These are phyloP conservation scores for Paramarasmius palmivorus DNA, from an alignment of 1,284 basidiomycete species.

Conservation along the genomic window DNA sequence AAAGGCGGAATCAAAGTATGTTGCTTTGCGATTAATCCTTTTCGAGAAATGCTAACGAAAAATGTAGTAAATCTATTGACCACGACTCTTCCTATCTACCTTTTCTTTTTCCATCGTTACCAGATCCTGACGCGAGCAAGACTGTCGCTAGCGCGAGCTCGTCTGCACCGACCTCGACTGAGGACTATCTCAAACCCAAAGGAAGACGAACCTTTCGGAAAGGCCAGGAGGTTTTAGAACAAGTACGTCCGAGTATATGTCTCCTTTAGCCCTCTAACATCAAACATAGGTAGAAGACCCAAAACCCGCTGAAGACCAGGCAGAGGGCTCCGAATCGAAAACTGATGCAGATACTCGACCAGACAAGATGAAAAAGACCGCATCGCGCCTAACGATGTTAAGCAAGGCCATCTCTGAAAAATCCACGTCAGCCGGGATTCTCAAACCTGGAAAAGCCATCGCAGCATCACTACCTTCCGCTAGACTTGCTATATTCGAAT, in stretches of 20 bases:
- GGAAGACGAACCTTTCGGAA: slow-evolving; percentile 45
- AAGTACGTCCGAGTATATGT: slow-evolving; percentile 21
- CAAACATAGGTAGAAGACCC: neutral
- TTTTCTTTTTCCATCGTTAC: slow-evolving; percentile 55
- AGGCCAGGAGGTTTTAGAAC: slow-evolving; percentile 41
- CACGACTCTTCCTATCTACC: slow-evolving; percentile 74
- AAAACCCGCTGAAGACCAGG: neutral
- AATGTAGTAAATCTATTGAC: slow-evolving; percentile 34
- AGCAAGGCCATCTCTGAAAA: slow-evolving; percentile 13
- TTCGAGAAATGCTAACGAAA: slow-evolving; percentile 6
- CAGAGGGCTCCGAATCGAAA: neutral
- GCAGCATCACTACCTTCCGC: slow-evolving; percentile 39
- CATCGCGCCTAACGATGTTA: neutral
- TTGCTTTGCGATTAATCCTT: neutral
- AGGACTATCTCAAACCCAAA: slow-evolving; percentile 19
- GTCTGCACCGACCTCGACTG: neutral
- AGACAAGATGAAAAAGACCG: neutral
- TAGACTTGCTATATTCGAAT: slow-evolving; percentile 52
- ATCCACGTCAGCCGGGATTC: neutral
- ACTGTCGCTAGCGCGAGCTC: slow-evolving; percentile 8
- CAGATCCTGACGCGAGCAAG: slow-evolving; percentile 21
- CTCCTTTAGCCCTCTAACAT: slow-evolving; percentile 5
- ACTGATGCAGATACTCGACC: neutral
- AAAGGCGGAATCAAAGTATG: slow-evolving; percentile 11
- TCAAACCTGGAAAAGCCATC: slow-evolving; percentile 15